Conservation (phyloP, 2,329 filamentous ascomycete genomes). For the Didymella pomorum region DNA sequence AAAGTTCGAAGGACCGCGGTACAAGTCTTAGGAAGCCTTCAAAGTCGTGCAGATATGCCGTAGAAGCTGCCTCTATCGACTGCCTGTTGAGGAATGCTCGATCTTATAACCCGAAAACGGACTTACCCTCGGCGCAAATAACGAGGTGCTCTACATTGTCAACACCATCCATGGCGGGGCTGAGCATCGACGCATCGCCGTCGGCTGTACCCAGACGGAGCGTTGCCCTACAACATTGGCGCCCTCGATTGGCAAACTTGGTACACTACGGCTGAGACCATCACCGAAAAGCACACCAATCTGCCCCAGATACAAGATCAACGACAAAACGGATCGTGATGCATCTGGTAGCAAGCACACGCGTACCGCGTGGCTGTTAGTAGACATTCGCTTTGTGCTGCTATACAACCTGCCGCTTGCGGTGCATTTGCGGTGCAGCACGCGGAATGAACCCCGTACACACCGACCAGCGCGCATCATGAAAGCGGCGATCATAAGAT, state of each 20-base stretch:
- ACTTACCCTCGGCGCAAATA: conserved; percentile 12
- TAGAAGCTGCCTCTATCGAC: not conserved
- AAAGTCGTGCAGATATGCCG: not conserved
- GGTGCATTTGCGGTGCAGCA: conserved; percentile 4
- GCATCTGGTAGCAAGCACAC: not conserved
- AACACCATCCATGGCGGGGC: conserved; percentile 14
- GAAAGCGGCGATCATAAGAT: not conserved
- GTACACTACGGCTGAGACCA: conserved; percentile 6
- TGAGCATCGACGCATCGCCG: conserved; percentile 5
- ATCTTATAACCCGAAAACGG: conserved; percentile 13
- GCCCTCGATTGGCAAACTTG: not conserved
- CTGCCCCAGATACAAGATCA: conserved; percentile 8
- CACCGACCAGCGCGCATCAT: not conserved
- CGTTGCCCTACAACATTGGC: conserved; percentile 12
- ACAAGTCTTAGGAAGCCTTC: not conserved
- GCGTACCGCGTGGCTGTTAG: not conserved
- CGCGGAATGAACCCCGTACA: not conserved
- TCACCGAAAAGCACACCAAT: not conserved
- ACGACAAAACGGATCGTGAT: not conserved
- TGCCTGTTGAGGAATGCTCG: not conserved
- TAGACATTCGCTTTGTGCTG: not conserved
- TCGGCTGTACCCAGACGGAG: conserved; percentile 13
- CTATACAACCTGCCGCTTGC: conserved; percentile 5
- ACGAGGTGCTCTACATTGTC: not conserved
- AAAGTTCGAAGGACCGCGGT: not conserved